phyloP scores from a whole-genome alignment of 148 eudicot genomes.

The Diospyros kaki region DNA sequence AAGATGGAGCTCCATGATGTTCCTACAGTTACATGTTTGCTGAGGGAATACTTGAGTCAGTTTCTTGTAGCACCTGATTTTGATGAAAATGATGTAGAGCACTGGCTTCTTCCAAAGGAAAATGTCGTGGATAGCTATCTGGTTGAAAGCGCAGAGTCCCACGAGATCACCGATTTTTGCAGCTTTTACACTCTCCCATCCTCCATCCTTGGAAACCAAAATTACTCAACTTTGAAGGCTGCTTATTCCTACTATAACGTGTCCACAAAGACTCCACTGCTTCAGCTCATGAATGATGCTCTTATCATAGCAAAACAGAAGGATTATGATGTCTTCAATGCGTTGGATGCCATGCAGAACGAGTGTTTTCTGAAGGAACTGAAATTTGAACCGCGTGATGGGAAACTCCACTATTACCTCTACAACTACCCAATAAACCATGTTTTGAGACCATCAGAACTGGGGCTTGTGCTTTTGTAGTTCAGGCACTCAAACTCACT shows the following conservation, averaged over 20 bases:
- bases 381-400: conserved; percentile 83
- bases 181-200: conserved; percentile 90
- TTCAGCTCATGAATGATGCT: conserved; percentile 86
- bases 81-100: conserved; percentile 82
- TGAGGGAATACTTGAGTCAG: conserved; percentile 64
- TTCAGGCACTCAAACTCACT: background rate
- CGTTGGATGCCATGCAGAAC: conserved; percentile 81
- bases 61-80: conserved; percentile 76
- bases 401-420: conserved; percentile 85
- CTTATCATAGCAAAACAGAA: conserved; percentile 69
- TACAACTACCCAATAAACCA: conserved; percentile 74
- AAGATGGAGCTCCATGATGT: conserved; percentile 87
- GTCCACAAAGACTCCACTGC: conserved; percentile 66
- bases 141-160: conserved; percentile 74
- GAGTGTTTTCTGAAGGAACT: conserved; percentile 70
- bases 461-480: conserved; percentile 84
- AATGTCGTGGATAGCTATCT: conserved; percentile 72
- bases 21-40: conserved; percentile 78
- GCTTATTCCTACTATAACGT: conserved; percentile 87
- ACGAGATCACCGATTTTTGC: conserved; percentile 83
- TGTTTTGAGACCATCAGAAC: conserved; percentile 72
- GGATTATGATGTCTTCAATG: conserved; percentile 84
- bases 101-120: conserved; percentile 82
- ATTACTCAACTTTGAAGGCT: conserved; percentile 60
- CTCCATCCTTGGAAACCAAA: conserved; percentile 69